Base-by-base conservation (phyloP, 192 early-diverging fungal species). In the Mortierella claussenii region DNA sequence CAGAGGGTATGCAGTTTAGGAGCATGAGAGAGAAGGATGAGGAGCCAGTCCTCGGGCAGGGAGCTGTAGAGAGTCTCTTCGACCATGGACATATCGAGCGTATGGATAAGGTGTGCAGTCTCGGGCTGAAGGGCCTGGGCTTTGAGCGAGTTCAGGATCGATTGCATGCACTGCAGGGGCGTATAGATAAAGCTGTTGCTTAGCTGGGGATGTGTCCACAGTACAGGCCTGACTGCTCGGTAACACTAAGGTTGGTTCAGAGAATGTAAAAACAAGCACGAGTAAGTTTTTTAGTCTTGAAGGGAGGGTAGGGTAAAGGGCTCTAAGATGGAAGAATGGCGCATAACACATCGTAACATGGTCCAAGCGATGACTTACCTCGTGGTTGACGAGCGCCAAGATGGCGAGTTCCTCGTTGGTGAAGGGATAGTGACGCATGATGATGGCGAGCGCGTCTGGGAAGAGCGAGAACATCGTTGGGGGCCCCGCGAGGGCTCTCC, bases 61-160 rank as follows among this genome's bases (percentile, higher is more conserved):
- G 64, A 61, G 36, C 58, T 57, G 36, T 76, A 76, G 36, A 76
- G 57, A 15, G 64, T 65, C 42, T 76, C 73, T n/a, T 76, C 64
- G 34, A 76, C 59, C 1, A 43, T 44, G 6, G 64, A 67, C 36
- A 62, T 48, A 33, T 76, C 73, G 3, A 76, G 52, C 0, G 20
- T 33, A 2, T 48, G 43, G 50, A 76, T 76, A 63, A 67, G 53
- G 4, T 49, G 21, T 15, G 23, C 12, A 7, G 73, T 67, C 17
- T 33, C 28, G 0, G 59, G 51, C 15, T 32, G 48, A 2, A 76
- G 51, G 0, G 53, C 43, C 9, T 50, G 33, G 2, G 13, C 30
- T 30, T 45, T 50, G 42, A 76, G 61, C 0, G 53, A 60, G 58
- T 30, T 1, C 4, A 76, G 53, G 21, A 76, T 66, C 5, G 52